Evolutionary conservation across 2,329 filamentous ascomycete genomes (phyloP).

Genomic region (Xylaria sp.): DNA sequence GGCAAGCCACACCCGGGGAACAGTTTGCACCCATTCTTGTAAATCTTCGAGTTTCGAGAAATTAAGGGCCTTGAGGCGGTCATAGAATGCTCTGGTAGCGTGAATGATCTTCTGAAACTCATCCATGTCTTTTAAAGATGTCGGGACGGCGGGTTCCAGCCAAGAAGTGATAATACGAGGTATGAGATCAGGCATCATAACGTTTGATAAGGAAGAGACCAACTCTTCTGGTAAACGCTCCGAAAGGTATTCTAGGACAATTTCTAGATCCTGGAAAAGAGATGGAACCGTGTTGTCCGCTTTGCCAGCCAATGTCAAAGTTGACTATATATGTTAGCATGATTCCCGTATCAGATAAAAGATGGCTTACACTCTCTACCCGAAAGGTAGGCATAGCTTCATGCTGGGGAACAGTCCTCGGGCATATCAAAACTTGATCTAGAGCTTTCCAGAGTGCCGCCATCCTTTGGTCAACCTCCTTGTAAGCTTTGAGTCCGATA

Average conservation of each 20-base stretch:
- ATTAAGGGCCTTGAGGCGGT: conserved; percentile 67
- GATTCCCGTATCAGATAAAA: background rate
- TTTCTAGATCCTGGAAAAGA: conserved; percentile 65
- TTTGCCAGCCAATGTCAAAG: conserved; percentile 57
- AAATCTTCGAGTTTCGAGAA: conserved; percentile 74
- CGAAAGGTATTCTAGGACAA: conserved; percentile 63
- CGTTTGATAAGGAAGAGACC: conserved; percentile 70
- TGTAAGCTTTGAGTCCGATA: conserved; percentile 67
- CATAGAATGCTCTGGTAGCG: conserved; percentile 72
- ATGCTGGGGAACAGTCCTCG: conserved; percentile 63
- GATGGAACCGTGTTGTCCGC: conserved; percentile 60
- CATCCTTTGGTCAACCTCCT: conserved; percentile 70
- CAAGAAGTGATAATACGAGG: conserved; percentile 76
- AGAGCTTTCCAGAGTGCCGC: conserved; percentile 71
- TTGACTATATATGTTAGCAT: conserved; percentile 52
- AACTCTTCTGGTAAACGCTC: conserved; percentile 65
- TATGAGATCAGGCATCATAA: conserved; percentile 76
- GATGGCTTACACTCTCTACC: conserved; percentile 53
- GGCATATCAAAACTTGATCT: conserved; percentile 69
- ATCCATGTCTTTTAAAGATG: conserved; percentile 75
- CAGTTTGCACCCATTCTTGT: conserved; percentile 81
- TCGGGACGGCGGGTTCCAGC: conserved; percentile 81
- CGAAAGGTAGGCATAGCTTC: conserved; percentile 55
- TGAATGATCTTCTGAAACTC: conserved; percentile 78
- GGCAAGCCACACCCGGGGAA: conserved; percentile 84